A percentile compares a stretch with the other conserved stretches of the same genome.
Conservation (phyloP, 108 stramenopile genomes). For the Cyclotella choctawhatcheeana region DNA sequence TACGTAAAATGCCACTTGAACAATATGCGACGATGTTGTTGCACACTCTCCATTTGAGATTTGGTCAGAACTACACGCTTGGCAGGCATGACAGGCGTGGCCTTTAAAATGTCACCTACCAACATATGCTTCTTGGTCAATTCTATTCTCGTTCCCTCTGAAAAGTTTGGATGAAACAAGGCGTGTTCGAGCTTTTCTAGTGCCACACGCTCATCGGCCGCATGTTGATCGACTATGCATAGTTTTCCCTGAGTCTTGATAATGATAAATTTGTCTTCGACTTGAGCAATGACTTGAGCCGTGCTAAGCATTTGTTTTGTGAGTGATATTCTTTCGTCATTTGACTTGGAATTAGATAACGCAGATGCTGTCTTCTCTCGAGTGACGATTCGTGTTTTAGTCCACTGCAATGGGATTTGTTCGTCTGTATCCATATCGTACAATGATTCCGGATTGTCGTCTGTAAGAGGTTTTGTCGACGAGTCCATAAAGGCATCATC, state of each 20-base stretch:
- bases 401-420: conserved; percentile 26
- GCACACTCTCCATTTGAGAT: conserved; percentile 23
- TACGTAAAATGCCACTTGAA: conserved; percentile 48
- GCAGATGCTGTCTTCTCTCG: conserved; percentile 25
- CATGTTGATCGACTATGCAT: conserved; percentile 57
- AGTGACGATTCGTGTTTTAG: conserved; percentile 28
- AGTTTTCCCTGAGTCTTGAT: conserved; percentile 45
- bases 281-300: conserved; percentile 53
- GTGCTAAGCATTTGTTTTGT: conserved; percentile 51
- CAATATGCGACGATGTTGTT: conserved; percentile 26
- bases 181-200: conserved; percentile 49
- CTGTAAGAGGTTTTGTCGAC: background rate
- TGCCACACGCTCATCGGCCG: conserved; percentile 53
- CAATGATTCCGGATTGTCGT: background rate
- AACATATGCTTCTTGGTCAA: conserved; percentile 36
- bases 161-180: conserved; percentile 21
- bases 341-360: conserved; percentile 17
- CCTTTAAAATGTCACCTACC: conserved; percentile 29
- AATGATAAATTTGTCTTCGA: conserved; percentile 52
- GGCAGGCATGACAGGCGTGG: conserved; percentile 24
- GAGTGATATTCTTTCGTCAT: conserved; percentile 20
- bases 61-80: conserved; percentile 19
- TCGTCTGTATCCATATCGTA: conserved; percentile 11
- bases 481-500: conserved; percentile 49
- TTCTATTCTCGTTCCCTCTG: conserved; percentile 18